Base-by-base conservation (phyloP, 106 monocot genomes). In the Cymbidium sinense region DNA sequence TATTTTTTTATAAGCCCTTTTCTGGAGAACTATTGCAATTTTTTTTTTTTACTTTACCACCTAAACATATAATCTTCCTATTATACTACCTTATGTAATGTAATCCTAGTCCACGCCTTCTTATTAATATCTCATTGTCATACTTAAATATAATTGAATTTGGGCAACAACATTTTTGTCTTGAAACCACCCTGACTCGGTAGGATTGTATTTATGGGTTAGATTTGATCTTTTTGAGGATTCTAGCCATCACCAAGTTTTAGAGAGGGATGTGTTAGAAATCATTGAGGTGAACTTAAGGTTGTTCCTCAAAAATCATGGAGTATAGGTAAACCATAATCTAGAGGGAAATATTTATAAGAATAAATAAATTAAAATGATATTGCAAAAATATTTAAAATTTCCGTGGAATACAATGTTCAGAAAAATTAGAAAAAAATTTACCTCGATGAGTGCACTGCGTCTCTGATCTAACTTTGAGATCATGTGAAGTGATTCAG, bases 401-500 rank as follows among this genome's bases (percentile, higher is more conserved):
- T 62, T 25, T 25, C 9, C 3, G 8, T 58, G 3, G 25, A 62
- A 62, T 21, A 62, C 27, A 6, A 33, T 33, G 15, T 33, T 67
- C 3, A 31, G 33, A 8, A 12, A 67, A 67, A 3, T 17, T 0
- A 33, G 12, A 65, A 18, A 20, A 34, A 20, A 20, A 39, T n/a
- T n/a, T 81, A 93, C 93, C 90, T 93, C 93, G 34, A 93, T 88
- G 35, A 93, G 72, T 13, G 93, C 93, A 35, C 90, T 85, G 41
- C 80, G 85, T 86, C 83, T 86, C 43, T 51, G 65, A 76, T 88
- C 86, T 20, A 91, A 75, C 69, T 88, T 88, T 43, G 91, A 78
- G 41, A 83, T 83, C 90, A 93, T 88, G 75, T 93, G 82, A 52
- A 93, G 74, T 21, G 90, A 78, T 50, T 88, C 88, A 2, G 86